Conservation (phyloP, 192 early-diverging fungal species). For the Piromyces sp. region DNA sequence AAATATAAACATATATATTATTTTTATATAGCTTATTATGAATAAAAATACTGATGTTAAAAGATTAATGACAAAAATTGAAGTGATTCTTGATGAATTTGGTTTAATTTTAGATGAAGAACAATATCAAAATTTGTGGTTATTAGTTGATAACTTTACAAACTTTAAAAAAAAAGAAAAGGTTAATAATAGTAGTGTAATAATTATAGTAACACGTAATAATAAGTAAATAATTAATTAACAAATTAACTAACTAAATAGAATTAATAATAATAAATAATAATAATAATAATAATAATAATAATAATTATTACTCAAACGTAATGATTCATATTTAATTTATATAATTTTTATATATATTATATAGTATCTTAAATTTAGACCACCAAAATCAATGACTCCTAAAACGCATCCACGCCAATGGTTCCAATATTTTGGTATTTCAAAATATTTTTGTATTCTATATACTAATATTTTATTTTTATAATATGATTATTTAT, state of each 20-base stretch:
- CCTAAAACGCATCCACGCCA: slow-evolving; percentile 66
- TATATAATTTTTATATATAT: too few relatives aligned
- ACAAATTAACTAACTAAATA: too few relatives aligned
- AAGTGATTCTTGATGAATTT: slow-evolving; percentile 3
- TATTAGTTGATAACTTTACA: slow-evolving; percentile 69
- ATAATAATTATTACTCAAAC: too few relatives aligned
- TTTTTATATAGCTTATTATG: slow-evolving; percentile 38
- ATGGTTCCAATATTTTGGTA: slow-evolving; percentile 53
- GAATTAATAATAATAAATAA: too few relatives aligned
- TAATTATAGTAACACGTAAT: too few relatives aligned
- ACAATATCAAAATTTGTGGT: slow-evolving; percentile 66
- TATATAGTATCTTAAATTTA: slow-evolving; percentile 57
- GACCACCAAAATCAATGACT: slow-evolving; percentile 61
- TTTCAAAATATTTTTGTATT: neutral
- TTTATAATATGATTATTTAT: neutral
- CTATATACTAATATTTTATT: too few relatives aligned
- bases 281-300: too few relatives aligned
- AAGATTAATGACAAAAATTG: neutral
- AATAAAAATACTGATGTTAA: slow-evolving; percentile 44
- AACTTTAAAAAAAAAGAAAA: slow-evolving; percentile 57
- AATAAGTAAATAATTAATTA: too few relatives aligned
- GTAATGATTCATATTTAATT: too few relatives aligned
- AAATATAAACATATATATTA: too few relatives aligned
- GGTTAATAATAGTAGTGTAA: slow-evolving; percentile 10
- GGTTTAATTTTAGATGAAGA: slow-evolving; percentile 63